Percentiles rank a stretch among this genome's conserved stretches.
Evolutionary conservation across 2,329 filamentous ascomycete species (phyloP).

Genomic region (Xylariales sp.): DNA sequence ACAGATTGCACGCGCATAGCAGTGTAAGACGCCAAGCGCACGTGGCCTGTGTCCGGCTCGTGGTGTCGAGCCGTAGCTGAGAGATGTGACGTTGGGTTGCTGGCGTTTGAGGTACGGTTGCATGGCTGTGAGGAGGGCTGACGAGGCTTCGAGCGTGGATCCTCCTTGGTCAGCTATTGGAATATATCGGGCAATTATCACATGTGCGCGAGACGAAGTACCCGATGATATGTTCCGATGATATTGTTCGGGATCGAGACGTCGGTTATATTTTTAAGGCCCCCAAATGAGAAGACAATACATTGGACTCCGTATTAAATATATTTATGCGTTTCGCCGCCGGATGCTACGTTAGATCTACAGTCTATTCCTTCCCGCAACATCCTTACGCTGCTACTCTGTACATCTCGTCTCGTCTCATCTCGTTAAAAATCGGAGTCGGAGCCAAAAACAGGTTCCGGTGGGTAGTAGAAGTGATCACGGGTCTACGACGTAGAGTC

Average conservation of each 20-base stretch:
- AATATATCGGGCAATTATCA: not conserved
- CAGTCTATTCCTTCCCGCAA: not conserved
- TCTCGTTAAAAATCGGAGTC: not conserved
- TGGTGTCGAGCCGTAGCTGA: not conserved
- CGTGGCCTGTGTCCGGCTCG: not conserved
- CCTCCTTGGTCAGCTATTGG: not conserved
- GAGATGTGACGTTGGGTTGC: not conserved
- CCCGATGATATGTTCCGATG: not conserved
- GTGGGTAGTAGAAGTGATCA: not conserved
- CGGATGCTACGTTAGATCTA: constrained; percentile 12
- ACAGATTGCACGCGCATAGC: not conserved
- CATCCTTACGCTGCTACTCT: not conserved
- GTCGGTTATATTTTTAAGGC: not conserved
- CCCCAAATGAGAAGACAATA: constrained; percentile 16
- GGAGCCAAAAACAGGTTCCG: not conserved
- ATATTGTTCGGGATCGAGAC: not conserved
- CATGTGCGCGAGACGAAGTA: not conserved
- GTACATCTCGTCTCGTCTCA: not conserved
- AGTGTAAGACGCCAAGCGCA: constrained; percentile 5
- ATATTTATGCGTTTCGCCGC: constrained; percentile 20
- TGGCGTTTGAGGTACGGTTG: not conserved
- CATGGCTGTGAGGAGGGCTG: not conserved
- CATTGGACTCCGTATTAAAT: constrained; percentile 17
- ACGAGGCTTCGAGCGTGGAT: not conserved
- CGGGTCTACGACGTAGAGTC: not conserved